Conservation (phyloP, 495 filamentous ascomycete species). For the Talaromyces wortmannii region DNA sequence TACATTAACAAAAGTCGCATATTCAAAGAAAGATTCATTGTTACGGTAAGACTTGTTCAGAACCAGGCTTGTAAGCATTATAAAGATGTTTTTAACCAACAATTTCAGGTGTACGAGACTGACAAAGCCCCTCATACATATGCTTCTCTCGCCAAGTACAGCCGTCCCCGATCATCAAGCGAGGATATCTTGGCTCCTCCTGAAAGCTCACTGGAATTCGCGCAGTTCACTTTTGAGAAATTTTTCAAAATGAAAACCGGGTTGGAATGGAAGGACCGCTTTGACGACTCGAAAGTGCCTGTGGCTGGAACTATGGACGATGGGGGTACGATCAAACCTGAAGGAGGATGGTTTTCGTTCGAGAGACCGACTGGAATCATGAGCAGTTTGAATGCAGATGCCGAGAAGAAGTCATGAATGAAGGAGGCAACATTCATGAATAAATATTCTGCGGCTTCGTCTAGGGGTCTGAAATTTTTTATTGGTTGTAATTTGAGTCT, state of each 20-base stretch:
- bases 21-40: conserved; percentile 17
- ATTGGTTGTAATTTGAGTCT: too few relatives aligned
- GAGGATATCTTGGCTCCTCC: conserved; percentile 24
- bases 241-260: conserved; percentile 53
- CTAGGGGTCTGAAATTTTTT: too few relatives aligned
- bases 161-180: conserved; percentile 14
- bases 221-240: conserved; percentile 38
- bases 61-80: not conserved
- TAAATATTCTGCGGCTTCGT: too few relatives aligned
- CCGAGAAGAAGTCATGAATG: not conserved
- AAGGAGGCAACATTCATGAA: too few relatives aligned
- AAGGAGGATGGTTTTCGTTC: conserved; percentile 29
- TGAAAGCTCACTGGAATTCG: conserved; percentile 20
- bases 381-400: conserved; percentile 7
- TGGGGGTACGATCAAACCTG: conserved; percentile 8
- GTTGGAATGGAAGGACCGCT: conserved; percentile 47
- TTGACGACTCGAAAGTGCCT: conserved; percentile 7
- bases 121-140: conserved; percentile 39
- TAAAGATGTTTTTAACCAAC: conserved; percentile 9
- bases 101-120: conserved; percentile 45
- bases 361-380: conserved; percentile 15
- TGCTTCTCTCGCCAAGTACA: conserved; percentile 28
- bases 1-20: not conserved
- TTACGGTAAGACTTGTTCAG: conserved; percentile 17
- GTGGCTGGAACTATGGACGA: conserved; percentile 12